Evolutionary conservation across 1,284 basidiomycete genomes (phyloP).

Genomic region (Somion occarium): DNA sequence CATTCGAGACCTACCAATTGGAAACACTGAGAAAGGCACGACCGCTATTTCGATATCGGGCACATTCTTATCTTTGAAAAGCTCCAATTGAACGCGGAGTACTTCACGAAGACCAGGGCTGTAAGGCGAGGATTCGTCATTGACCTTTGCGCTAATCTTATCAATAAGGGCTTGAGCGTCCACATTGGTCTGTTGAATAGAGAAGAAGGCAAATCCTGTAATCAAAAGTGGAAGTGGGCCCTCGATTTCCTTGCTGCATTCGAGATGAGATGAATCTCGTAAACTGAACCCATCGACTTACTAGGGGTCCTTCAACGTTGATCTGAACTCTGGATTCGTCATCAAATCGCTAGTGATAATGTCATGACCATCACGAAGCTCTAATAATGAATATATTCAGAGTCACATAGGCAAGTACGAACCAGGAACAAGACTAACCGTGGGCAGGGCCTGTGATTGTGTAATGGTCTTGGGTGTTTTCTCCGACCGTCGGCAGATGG

Average conservation of each 20-base stretch:
- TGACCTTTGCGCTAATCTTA: slow-evolving; percentile 14
- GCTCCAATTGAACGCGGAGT: slow-evolving; percentile 24
- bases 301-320: slow-evolving; percentile 24
- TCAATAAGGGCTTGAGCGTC: slow-evolving; percentile 14
- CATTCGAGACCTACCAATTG: neutral
- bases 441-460: neutral
- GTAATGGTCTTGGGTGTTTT: slow-evolving; percentile 35
- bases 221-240: slow-evolving; percentile 21
- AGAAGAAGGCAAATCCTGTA: slow-evolving; percentile 17
- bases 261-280: neutral
- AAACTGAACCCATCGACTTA: too few species aligned
- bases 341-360: slow-evolving; percentile 25
- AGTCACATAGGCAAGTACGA: too few species aligned
- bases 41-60: slow-evolving; percentile 24
- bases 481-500: slow-evolving; percentile 28
- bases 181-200: slow-evolving; percentile 16
- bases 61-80: slow-evolving; percentile 16
- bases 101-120: slow-evolving; percentile 23
- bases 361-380: slow-evolving; percentile 20
- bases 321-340: slow-evolving; percentile 18
- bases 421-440: too few species aligned
- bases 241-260: slow-evolving; percentile 14
- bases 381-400: too few species aligned
- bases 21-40: neutral
- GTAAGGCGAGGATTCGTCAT: slow-evolving; percentile 12